phyloP scores from a whole-genome alignment of 2,329 filamentous ascomycete species.

The Hymenoscyphus fraxineus region DNA sequence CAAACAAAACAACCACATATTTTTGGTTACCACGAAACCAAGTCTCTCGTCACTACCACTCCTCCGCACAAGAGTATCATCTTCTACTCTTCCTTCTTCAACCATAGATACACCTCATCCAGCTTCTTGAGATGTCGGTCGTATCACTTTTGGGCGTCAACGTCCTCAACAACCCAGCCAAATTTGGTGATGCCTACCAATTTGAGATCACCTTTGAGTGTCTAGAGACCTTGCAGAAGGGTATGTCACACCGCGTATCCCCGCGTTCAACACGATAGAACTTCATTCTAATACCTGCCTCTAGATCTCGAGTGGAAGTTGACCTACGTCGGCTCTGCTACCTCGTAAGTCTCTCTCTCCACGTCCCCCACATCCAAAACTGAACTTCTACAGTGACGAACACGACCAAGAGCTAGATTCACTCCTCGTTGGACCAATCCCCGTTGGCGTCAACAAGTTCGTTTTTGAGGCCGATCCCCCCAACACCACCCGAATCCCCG shows the following conservation, averaged over 20 bases:
- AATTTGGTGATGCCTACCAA: constrained; percentile 88
- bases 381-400: constrained; percentile 46
- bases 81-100: not conserved
- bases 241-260: constrained; percentile 43
- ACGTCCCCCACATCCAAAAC: constrained; percentile 6
- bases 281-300: constrained; percentile 15
- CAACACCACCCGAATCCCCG: constrained; percentile 84
- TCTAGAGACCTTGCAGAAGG: constrained; percentile 89
- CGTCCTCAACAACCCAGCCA: constrained; percentile 94
- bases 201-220: constrained; percentile 99
- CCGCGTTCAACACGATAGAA: not conserved
- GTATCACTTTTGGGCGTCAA: constrained; percentile 94
- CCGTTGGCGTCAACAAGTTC: constrained; percentile 97
- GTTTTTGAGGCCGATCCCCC: constrained; percentile 94
- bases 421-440: constrained; percentile 94
- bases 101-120: not conserved
- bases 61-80: not conserved
- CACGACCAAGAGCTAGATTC: constrained; percentile 98
- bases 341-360: constrained; percentile 63
- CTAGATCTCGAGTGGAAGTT: constrained; percentile 98
- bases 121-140: constrained; percentile 71
- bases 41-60: not conserved
- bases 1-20: not conserved
- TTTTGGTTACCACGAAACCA: constrained; percentile 3
- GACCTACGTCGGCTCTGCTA: constrained; percentile 97